Evolutionary conservation across 2,329 filamentous ascomycete genomes (phyloP), one percentile per base, ranked within the genome.

Genomic region (Penicillium sp.): DNA sequence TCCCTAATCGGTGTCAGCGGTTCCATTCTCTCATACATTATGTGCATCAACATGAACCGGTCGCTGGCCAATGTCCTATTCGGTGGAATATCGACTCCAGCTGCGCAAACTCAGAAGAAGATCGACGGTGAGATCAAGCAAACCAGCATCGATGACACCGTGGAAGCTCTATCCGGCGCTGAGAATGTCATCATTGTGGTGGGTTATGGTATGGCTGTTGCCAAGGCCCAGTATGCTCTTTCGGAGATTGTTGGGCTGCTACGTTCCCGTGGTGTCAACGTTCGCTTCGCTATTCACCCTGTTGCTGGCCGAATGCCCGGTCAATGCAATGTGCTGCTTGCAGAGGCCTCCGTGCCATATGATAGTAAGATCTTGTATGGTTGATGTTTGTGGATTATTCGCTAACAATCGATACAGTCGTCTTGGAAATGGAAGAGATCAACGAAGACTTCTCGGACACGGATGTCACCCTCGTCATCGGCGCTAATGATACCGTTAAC

Each of bases 341-440:
- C 92, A 0, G 92, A 96, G 73, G 92, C 92, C 1, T 88, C 84
- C 34, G 92, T 96, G 31, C 91, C 91, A 3, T 96, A 96, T 68
- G 92, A 96, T 66, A 93, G 77, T 79, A 70, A 64, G 31, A 6
- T 6, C 2, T 33, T 33, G 5, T 13, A 33, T 15, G 31, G 31
- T 33, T 33, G 11, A 1, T 33, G 15, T 13, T 5, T 33, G 31
- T 33, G 11, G 11, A 33, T 6, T 33, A 33, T 33, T 15, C 23
- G 46, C 65, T 67, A 58, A 66, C 58, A 53, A 31, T 48, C 2
- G 41, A 27, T 7, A 6, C 5, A 78, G 77, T 96, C 55, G 91
- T 96, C 29, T 82, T 95, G 45, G 91, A 96, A 76, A 96, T 96
- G 91, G 92, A 96, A 66, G 92, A 96, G 78, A 95, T 96, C 77